phyloP scores from a whole-genome alignment of 2,329 filamentous ascomycete species.

The Ramichloridium luteum region DNA sequence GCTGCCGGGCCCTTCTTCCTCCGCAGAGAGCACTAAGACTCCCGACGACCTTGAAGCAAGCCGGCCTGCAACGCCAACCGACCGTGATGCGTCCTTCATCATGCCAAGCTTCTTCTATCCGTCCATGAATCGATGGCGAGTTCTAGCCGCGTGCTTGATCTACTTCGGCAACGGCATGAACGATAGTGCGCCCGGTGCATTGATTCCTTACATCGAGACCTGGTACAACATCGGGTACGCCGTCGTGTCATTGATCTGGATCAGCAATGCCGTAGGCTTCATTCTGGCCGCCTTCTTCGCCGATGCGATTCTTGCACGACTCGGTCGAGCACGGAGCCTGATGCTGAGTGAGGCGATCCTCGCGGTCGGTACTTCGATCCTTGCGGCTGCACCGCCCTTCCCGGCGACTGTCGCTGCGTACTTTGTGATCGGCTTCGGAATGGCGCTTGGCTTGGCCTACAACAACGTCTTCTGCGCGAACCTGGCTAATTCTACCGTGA shows the following conservation, averaged over 20 bases:
- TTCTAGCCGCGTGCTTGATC: constrained; percentile 51
- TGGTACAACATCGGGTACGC: constrained; percentile 67
- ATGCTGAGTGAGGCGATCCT: constrained; percentile 47
- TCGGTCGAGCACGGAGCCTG: constrained; percentile 55
- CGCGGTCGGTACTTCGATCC: constrained; percentile 49
- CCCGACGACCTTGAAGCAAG: constrained; percentile 42
- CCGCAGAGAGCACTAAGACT: constrained; percentile 23
- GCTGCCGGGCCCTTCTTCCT: constrained; percentile 8
- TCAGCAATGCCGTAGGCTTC: constrained; percentile 43
- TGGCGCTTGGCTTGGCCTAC: constrained; percentile 40
- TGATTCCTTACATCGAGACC: constrained; percentile 70
- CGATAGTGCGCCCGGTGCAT: constrained; percentile 57
- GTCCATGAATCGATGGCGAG: constrained; percentile 56
- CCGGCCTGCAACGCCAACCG: constrained; percentile 36
- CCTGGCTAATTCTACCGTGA: constrained; percentile 38
- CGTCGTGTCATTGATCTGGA: constrained; percentile 67
- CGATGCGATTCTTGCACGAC: constrained; percentile 47
- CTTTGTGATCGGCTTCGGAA: constrained; percentile 49
- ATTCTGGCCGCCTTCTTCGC: constrained; percentile 58
- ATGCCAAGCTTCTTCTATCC: constrained; percentile 46
- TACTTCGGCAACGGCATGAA: constrained; percentile 60
- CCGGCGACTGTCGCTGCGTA: constrained; percentile 46
- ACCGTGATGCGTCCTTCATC: constrained; percentile 32
- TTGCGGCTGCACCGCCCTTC: constrained; percentile 59
- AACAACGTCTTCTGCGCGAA: constrained; percentile 47